Conservation (phyloP, 495 filamentous ascomycete genomes). For the Immersiella caudata region DNA sequence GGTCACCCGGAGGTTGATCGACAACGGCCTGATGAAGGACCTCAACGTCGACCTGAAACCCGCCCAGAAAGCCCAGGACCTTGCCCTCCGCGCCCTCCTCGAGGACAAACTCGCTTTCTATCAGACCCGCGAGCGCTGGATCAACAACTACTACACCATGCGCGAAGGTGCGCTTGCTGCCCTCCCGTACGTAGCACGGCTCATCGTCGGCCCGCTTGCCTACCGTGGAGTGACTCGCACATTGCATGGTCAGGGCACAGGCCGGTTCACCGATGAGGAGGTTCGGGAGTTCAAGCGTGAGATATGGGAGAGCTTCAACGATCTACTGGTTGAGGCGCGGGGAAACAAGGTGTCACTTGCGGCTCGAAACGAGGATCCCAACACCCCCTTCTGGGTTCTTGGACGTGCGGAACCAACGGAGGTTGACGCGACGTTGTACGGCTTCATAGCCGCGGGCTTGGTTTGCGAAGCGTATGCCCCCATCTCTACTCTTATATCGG, state of each 20-base stretch:
- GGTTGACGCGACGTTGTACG: conserved; percentile 59
- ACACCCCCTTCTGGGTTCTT: conserved; percentile 57
- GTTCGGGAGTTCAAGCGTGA: conserved; percentile 47
- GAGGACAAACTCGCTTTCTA: conserved; percentile 66
- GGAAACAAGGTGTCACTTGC: conserved; percentile 17
- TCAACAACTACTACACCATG: conserved; percentile 64
- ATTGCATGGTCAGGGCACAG: conserved; percentile 59
- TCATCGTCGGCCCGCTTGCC: conserved; percentile 56
- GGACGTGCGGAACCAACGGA: conserved; percentile 59
- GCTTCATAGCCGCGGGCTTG: conserved; percentile 55
- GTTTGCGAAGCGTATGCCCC: conserved; percentile 58
- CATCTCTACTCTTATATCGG: not conserved
- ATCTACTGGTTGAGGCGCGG: conserved; percentile 31
- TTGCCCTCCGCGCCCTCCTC: conserved; percentile 55
- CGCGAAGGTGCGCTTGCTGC: conserved; percentile 52
- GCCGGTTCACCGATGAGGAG: conserved; percentile 54
- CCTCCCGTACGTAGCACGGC: conserved; percentile 54
- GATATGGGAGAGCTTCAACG: conserved; percentile 57
- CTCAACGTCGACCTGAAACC: conserved; percentile 49
- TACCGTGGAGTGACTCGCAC: conserved; percentile 47
- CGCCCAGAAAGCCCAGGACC: conserved; percentile 48
- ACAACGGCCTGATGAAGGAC: conserved; percentile 47
- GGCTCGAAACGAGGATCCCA: conserved; percentile 19
- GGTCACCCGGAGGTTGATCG: conserved; percentile 52
- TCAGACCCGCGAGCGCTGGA: conserved; percentile 53